Percentiles rank a stretch among this genome's conserved stretches.
Conservation (phyloP, 2,329 filamentous ascomycete species). For the Nemania bipapillata region DNA sequence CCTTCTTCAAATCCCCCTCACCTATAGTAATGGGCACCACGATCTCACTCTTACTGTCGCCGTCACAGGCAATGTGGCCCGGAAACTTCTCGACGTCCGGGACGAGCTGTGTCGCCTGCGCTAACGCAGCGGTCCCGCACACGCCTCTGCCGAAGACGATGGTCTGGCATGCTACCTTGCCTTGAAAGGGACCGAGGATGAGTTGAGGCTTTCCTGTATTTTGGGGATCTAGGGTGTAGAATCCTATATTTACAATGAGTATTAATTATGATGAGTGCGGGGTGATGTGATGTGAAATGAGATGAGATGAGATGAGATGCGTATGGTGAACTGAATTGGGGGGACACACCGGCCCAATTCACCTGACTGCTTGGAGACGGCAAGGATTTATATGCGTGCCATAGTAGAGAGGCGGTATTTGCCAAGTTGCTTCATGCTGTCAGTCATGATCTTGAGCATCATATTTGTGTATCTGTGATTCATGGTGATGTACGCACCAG, state of each 20-base stretch:
- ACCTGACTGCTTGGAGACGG: constrained; percentile 71
- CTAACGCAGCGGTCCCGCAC: constrained; percentile 75
- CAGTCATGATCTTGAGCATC: constrained; percentile 1
- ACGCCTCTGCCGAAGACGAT: constrained; percentile 79
- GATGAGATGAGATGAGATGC: constrained; percentile 2
- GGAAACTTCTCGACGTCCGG: constrained; percentile 78
- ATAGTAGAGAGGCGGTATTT: constrained; percentile 79
- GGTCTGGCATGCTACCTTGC: constrained; percentile 81
- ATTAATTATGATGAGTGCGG: not conserved
- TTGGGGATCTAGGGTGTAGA: constrained; percentile 73
- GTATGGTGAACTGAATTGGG: not conserved
- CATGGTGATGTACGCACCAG: constrained; percentile 51
- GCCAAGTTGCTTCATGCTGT: constrained; percentile 72
- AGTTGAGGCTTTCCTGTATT: constrained; percentile 60
- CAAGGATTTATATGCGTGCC: constrained; percentile 81
- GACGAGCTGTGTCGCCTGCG: constrained; percentile 71
- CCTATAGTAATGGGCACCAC: constrained; percentile 75
- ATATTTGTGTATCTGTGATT: not conserved
- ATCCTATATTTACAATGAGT: constrained; percentile 61
- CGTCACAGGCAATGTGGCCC: constrained; percentile 85
- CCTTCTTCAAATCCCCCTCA: constrained; percentile 53
- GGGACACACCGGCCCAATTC: constrained; percentile 75
- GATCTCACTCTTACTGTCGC: constrained; percentile 79
- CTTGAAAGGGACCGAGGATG: constrained; percentile 82
- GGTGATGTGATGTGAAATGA: not conserved